Conservation (phyloP, 2,329 filamentous ascomycete genomes). For the Grosmannia penicillata region DNA sequence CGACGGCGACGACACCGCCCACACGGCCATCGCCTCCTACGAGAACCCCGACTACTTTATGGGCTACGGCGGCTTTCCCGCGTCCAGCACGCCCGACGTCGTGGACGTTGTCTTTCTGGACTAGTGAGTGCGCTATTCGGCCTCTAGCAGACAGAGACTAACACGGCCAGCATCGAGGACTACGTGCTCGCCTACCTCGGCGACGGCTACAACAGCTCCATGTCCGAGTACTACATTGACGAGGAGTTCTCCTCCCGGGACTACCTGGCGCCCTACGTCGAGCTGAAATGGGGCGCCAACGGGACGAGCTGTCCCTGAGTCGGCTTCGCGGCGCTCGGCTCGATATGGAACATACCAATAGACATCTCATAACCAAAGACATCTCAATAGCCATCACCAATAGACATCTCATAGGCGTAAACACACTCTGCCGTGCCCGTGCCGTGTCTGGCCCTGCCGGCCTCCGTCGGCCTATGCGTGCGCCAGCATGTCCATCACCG, state of each 20-base stretch:
- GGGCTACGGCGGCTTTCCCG: conserved; percentile 30
- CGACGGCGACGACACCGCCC: conserved; percentile 39
- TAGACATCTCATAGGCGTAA: not conserved
- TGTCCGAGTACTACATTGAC: conserved; percentile 24
- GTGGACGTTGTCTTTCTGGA: conserved; percentile 41
- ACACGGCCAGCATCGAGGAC: conserved; percentile 19
- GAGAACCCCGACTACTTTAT: conserved; percentile 33
- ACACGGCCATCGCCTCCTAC: conserved; percentile 31
- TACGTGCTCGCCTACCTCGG: conserved; percentile 22
- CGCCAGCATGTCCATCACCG: conserved; percentile 5
- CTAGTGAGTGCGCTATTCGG: conserved; percentile 21
- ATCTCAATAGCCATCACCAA: too few relatives aligned
- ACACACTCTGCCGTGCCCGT: not conserved
- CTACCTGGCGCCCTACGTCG: conserved; percentile 23
- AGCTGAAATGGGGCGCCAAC: conserved; percentile 21
- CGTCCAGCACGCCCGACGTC: conserved; percentile 24
- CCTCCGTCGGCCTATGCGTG: not conserved
- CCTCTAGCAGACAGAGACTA: not conserved
- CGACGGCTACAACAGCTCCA: conserved; percentile 17
- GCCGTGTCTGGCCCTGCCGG: not conserved
- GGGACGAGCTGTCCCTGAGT: conserved; percentile 17
- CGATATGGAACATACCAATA: too few relatives aligned
- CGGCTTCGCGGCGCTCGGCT: too few relatives aligned
- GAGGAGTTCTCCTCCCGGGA: conserved; percentile 24
- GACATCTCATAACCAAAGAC: too few relatives aligned